Percentiles rank a stretch among this genome's conserved stretches.
Evolutionary conservation across 108 stramenopile species (phyloP).

Genomic region (Pseudonitzschia multiseries): DNA sequence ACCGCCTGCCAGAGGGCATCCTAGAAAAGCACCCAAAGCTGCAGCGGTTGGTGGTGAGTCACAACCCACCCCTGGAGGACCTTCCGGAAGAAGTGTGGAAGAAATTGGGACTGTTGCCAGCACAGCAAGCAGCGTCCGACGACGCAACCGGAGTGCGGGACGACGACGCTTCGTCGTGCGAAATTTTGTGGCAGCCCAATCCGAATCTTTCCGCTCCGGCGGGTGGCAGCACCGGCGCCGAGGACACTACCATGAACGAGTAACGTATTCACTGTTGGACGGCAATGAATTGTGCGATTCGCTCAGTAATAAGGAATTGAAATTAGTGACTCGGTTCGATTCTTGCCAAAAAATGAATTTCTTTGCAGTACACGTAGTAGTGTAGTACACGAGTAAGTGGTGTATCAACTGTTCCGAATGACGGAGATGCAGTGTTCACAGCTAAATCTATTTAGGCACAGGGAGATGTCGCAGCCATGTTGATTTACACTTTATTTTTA

Average conservation of each 20-base stretch:
- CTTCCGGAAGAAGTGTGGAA: slow-evolving; percentile 9
- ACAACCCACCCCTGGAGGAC: slow-evolving; percentile 34
- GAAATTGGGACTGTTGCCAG: background rate
- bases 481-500: no score
- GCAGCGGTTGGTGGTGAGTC: slow-evolving; percentile 45
- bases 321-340: no score
- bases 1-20: slow-evolving; percentile 38
- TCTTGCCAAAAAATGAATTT: no score
- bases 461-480: no score
- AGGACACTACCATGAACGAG: background rate
- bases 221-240: background rate
- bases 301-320: no score
- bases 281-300: no score
- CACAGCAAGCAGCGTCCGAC: no score
- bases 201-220: slow-evolving; percentile 4
- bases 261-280: background rate
- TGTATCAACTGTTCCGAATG: no score
- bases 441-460: no score
- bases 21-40: slow-evolving; percentile 25
- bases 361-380: no score
- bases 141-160: background rate
- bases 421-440: no score
- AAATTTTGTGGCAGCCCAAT: slow-evolving; percentile 21
- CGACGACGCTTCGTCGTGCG: background rate
- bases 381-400: no score